These are phyloP conservation scores for Gossypium longicalyx DNA, from an alignment of 345 rosid genomes.

Conservation along the genomic window DNA sequence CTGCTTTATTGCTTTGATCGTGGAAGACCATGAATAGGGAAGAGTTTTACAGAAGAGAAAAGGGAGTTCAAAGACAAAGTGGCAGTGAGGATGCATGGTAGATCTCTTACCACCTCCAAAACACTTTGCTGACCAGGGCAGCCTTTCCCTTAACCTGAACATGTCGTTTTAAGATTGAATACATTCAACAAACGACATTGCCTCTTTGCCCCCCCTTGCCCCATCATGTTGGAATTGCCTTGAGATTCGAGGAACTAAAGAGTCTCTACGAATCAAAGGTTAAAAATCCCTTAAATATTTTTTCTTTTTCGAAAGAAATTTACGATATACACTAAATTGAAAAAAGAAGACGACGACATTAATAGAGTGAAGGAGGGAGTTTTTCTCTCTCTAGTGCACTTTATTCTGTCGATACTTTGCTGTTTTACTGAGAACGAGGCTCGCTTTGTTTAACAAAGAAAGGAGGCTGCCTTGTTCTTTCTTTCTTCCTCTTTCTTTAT, in stretches of 20 bases:
- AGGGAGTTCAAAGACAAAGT: not conserved
- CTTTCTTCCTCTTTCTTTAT: conserved; percentile 11
- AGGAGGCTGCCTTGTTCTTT: conserved; percentile 21
- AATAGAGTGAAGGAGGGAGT: too few relatives aligned
- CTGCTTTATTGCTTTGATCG: conserved; percentile 41
- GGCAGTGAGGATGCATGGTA: not conserved
- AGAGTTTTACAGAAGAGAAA: not conserved
- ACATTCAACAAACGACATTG: conserved; percentile 24
- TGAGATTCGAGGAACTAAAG: conserved; percentile 19
- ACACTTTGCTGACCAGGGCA: conserved; percentile 33
- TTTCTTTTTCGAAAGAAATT: too few relatives aligned
- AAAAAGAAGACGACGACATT: too few relatives aligned
- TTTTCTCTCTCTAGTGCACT: conserved; percentile 34
- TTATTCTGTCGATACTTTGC: conserved; percentile 76
- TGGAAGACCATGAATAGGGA: conserved; percentile 29
- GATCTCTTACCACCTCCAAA: conserved; percentile 13
- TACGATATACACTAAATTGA: too few relatives aligned
- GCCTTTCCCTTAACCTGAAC: conserved; percentile 1
- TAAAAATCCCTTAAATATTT: not conserved
- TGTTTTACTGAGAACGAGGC: conserved; percentile 75
- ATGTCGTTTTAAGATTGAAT: conserved; percentile 24
- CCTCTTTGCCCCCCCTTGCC: conserved; percentile 4
- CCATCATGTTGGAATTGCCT: conserved; percentile 22
- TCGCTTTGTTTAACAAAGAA: conserved; percentile 16
- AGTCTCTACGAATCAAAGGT: not conserved